phyloP scores from a whole-genome alignment of 2,329 filamentous ascomycete species.

The Phialophora tarda region DNA sequence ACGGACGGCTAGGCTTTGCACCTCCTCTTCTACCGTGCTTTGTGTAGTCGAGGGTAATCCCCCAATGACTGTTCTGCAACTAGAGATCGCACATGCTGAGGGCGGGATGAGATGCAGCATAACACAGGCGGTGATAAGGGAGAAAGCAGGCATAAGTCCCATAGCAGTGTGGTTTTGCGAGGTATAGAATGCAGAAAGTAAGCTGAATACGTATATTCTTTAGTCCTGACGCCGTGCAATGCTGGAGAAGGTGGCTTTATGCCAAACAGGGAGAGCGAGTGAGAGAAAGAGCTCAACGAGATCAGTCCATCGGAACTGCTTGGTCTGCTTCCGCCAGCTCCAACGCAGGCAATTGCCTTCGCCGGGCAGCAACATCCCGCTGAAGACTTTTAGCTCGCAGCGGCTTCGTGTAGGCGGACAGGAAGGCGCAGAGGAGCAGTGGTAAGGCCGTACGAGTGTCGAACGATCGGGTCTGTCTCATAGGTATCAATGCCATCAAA shows the following conservation, averaged over 20 bases:
- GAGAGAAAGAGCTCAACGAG: neutral
- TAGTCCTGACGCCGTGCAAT: neutral
- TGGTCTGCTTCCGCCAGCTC: neutral
- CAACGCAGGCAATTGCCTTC: neutral
- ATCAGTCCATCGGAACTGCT: neutral
- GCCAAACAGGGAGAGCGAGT: neutral
- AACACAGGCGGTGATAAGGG: neutral
- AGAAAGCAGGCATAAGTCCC: neutral
- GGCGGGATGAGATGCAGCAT: neutral
- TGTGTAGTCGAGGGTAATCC: neutral
- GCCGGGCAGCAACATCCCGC: neutral
- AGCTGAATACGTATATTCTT: neutral
- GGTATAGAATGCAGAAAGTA: neutral
- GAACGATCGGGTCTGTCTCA: conserved; percentile 29
- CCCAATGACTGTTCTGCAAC: neutral
- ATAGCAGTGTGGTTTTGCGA: neutral
- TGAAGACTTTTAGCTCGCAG: conserved; percentile 5
- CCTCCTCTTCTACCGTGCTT: neutral
- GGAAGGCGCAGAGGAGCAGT: conserved; percentile 34
- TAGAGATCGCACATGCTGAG: neutral
- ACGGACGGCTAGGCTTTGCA: neutral
- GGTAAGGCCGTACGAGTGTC: conserved; percentile 36
- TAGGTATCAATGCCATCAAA: conserved; percentile 65
- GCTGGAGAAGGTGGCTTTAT: neutral
- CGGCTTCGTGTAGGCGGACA: conserved; percentile 33